Conservation (phyloP, 108 stramenopile species). For the Pseudonitzschia delicatissima region DNA sequence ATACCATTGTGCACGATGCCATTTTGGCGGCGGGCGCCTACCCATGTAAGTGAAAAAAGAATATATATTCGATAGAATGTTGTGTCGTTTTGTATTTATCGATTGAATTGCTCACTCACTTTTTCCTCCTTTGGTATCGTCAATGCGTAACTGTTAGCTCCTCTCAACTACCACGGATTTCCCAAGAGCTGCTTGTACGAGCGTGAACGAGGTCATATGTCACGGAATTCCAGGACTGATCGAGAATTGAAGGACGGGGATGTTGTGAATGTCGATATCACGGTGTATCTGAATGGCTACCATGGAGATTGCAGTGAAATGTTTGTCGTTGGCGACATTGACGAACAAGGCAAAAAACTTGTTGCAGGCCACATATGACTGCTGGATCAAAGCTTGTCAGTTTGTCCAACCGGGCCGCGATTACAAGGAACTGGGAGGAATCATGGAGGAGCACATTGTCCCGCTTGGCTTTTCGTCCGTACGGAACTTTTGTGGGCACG, state of each 20-base stretch:
- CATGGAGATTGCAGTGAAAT: slow-evolving; percentile 99
- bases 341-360: slow-evolving; percentile 59
- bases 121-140: background rate
- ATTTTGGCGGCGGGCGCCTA: slow-evolving; percentile 44
- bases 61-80: no score
- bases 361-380: slow-evolving; percentile 88
- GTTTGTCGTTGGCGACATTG: slow-evolving; percentile 88
- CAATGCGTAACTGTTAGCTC: slow-evolving; percentile 27
- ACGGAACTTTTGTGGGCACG: slow-evolving; percentile 93
- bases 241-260: slow-evolving; percentile 86
- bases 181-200: slow-evolving; percentile 97
- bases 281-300: slow-evolving; percentile 88
- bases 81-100: background rate
- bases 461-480: slow-evolving; percentile 76
- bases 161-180: slow-evolving; percentile 97
- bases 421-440: slow-evolving; percentile 92
- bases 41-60: slow-evolving; percentile 8
- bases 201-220: slow-evolving; percentile 98
- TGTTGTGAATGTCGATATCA: slow-evolving; percentile 96
- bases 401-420: slow-evolving; percentile 73
- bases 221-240: slow-evolving; percentile 99
- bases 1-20: slow-evolving; percentile 88
- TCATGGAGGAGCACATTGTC: slow-evolving; percentile 84
- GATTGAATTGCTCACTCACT: background rate
- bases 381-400: slow-evolving; percentile 74